Percentiles rank a stretch among this genome's conserved stretches.
Conservation (phyloP, 2,329 filamentous ascomycete species). For the Penicillium rolfsii region DNA sequence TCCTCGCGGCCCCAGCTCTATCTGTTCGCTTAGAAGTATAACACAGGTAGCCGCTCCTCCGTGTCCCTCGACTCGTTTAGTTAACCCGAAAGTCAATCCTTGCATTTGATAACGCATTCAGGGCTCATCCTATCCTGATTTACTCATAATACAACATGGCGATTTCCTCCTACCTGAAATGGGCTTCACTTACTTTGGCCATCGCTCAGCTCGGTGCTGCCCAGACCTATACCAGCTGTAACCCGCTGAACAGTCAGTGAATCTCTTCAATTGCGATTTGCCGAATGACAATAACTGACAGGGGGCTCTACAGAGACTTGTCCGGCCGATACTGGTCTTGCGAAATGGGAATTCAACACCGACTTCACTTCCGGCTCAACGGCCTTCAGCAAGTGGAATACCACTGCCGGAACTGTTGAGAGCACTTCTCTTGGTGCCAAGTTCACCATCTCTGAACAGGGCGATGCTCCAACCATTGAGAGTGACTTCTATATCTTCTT, state of each 20-base stretch:
- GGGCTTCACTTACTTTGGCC: conserved; percentile 32
- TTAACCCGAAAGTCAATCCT: background rate
- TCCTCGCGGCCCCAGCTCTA: background rate
- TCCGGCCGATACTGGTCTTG: conserved; percentile 71
- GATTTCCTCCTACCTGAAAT: conserved; percentile 20
- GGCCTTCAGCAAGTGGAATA: conserved; percentile 65
- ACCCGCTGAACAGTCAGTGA: conserved; percentile 56
- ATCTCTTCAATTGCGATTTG: background rate
- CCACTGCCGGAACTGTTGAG: conserved; percentile 65
- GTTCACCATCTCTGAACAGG: conserved; percentile 75
- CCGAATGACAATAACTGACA: background rate
- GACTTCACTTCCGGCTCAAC: conserved; percentile 54
- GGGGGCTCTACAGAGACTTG: conserved; percentile 54
- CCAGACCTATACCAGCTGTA: conserved; percentile 77
- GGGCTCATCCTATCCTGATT: background rate
- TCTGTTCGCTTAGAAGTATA: conserved; percentile 12
- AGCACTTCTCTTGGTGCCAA: conserved; percentile 74
- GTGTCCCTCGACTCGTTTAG: background rate
- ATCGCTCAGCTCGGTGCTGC: conserved; percentile 50
- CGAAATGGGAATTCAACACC: conserved; percentile 39
- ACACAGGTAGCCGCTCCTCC: background rate
- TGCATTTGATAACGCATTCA: background rate
- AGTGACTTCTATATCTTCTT: conserved; percentile 99
- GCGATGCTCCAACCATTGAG: conserved; percentile 82
- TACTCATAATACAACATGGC: conserved; percentile 4